Conservation (phyloP, 495 filamentous ascomycete species). For the Pseudomonodictys pantanalensis region DNA sequence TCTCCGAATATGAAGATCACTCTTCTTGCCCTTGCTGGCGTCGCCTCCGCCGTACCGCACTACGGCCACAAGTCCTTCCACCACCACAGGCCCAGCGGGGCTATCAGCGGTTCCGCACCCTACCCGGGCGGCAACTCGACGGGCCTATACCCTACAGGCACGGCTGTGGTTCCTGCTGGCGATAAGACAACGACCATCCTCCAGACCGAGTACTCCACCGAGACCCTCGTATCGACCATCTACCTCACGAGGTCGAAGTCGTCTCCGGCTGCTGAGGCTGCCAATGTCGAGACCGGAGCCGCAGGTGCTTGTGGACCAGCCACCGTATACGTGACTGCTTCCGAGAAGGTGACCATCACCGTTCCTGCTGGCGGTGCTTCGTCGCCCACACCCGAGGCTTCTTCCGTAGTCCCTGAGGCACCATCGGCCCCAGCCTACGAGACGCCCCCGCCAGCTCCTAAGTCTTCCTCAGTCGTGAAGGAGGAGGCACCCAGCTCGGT, state of each 20-base stretch:
- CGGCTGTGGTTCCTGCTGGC: not conserved
- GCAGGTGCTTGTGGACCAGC: conserved; percentile 16
- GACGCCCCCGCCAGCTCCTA: too few relatives aligned
- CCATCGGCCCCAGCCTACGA: not conserved
- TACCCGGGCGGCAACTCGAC: conserved; percentile 20
- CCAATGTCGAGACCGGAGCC: conserved; percentile 2
- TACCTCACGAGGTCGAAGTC: conserved; percentile 24
- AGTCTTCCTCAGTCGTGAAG: not conserved
- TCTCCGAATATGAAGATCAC: conserved; percentile 27
- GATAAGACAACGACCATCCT: conserved; percentile 19
- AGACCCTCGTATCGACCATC: conserved; percentile 24
- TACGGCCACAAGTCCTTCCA: conserved; percentile 7
- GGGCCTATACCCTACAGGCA: conserved; percentile 16
- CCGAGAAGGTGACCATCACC: conserved; percentile 34
- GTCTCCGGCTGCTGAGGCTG: not conserved
- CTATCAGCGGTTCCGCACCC: conserved; percentile 8
- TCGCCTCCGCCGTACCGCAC: conserved; percentile 27
- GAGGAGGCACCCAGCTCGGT: not conserved
- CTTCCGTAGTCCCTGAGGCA: not conserved
- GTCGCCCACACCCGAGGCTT: conserved; percentile 2
- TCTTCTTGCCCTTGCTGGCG: conserved; percentile 33
- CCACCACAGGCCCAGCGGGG: conserved; percentile 23
- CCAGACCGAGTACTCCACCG: conserved; percentile 22
- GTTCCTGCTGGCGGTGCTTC: conserved; percentile 7
- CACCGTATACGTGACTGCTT: conserved; percentile 30